phyloP scores from a whole-genome alignment of 148 eudicot species.

The Amaranthus cruentus region DNA sequence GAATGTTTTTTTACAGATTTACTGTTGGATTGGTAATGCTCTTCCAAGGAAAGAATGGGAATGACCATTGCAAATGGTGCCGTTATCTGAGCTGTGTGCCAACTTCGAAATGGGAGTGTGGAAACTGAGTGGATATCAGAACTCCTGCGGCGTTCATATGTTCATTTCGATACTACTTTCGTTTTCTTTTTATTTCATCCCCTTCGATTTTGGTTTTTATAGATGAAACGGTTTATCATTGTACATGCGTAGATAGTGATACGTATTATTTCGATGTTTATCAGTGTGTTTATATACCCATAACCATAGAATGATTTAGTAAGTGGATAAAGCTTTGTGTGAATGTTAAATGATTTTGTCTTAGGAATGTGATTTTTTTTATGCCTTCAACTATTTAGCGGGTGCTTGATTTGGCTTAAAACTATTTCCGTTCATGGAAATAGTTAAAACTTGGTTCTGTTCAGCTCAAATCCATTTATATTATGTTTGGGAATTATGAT shows the following conservation, averaged over 20 bases:
- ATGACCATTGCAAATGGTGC: slow-evolving; percentile 71
- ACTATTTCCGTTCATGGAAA: too few species aligned
- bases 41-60: slow-evolving; percentile 52
- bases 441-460: too few species aligned
- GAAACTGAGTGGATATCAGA: slow-evolving; percentile 2
- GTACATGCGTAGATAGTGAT: slow-evolving; percentile 19
- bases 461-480: too few species aligned
- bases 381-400: too few species aligned
- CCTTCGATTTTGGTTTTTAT: slow-evolving; percentile 9
- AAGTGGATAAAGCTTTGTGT: not conserved
- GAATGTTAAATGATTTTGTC: not conserved
- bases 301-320: slow-evolving; percentile 1
- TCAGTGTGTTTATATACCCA: slow-evolving; percentile 1
- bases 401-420: too few species aligned
- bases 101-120: slow-evolving; percentile 38
- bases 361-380: too few species aligned
- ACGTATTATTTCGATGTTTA: not conserved
- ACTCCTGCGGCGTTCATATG: not conserved
- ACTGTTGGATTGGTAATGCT: slow-evolving; percentile 52
- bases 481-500: too few species aligned
- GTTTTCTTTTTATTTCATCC: not conserved
- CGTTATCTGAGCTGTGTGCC: slow-evolving; percentile 75
- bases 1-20: slow-evolving; percentile 34
- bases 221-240: not conserved
- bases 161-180: slow-evolving; percentile 11